Percentiles rank a stretch among this genome's conserved stretches.
Evolutionary conservation across 2,329 filamentous ascomycete species (phyloP).

Genomic region (Eurotiales sp.): DNA sequence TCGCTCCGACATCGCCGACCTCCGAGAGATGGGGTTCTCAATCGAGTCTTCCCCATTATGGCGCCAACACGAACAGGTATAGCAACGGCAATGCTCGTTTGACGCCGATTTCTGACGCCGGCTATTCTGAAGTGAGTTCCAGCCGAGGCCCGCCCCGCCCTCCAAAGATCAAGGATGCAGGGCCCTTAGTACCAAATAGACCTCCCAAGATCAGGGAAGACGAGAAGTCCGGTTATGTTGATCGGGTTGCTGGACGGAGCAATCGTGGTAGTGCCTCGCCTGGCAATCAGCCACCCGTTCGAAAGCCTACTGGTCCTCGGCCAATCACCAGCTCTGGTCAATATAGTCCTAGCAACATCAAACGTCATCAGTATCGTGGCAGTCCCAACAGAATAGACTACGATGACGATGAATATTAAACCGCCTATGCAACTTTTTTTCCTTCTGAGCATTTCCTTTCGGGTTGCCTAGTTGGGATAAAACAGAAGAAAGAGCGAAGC

Average conservation of each 20-base stretch:
- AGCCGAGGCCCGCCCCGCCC: constrained; percentile 45
- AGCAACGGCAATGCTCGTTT: constrained; percentile 37
- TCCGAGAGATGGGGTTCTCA: constrained; percentile 47
- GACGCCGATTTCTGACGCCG: constrained; percentile 46
- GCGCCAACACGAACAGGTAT: constrained; percentile 29
- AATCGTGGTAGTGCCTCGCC: constrained; percentile 22
- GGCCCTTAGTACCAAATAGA: constrained; percentile 55
- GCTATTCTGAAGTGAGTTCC: constrained; percentile 42
- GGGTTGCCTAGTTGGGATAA: background rate
- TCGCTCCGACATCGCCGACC: constrained; percentile 39
- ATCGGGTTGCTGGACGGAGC: constrained; percentile 40
- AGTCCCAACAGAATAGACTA: constrained; percentile 27
- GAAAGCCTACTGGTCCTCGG: constrained; percentile 39
- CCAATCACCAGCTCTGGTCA: constrained; percentile 30
- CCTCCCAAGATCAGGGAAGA: constrained; percentile 38
- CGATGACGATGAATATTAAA: constrained; percentile 16
- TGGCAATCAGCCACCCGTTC: constrained; percentile 23
- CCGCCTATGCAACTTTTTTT: background rate
- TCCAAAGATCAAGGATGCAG: constrained; percentile 55
- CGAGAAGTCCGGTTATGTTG: constrained; percentile 34
- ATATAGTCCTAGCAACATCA: constrained; percentile 22
- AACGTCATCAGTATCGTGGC: constrained; percentile 28
- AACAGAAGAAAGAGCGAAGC: background rate
- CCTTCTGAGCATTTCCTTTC: background rate
- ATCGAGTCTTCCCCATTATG: constrained; percentile 32